Percentiles rank a stretch among this genome's conserved stretches.
Conservation (phyloP, 768 basidiomycete species). For the Cystobasidium ongulense region DNA sequence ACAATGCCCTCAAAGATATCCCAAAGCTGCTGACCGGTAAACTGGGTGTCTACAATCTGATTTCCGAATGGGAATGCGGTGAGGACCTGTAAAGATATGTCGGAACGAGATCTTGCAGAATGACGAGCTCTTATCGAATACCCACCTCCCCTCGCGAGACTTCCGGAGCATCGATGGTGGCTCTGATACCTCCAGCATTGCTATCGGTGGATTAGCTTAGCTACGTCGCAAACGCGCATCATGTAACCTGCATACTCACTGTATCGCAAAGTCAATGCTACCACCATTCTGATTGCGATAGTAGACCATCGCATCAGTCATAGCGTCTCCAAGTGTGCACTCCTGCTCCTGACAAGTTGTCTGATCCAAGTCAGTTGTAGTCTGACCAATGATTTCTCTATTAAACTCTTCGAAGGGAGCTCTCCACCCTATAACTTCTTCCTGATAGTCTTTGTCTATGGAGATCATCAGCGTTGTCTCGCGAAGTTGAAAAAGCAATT, state of each 20-base stretch:
- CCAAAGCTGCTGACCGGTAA: slow-evolving; percentile 50
- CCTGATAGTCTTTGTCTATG: slow-evolving; percentile 47
- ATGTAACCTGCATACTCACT: neutral
- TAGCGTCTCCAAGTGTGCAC: slow-evolving; percentile 48
- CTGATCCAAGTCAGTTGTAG: slow-evolving; percentile 47
- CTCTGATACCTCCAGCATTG: slow-evolving; percentile 50
- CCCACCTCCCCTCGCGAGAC: slow-evolving; percentile 47
- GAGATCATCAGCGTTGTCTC: neutral
- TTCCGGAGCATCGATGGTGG: slow-evolving; percentile 48
- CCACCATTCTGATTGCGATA: slow-evolving; percentile 43
- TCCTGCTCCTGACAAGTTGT: slow-evolving; percentile 46
- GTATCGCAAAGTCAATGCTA: slow-evolving; percentile 34
- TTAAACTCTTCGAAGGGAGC: slow-evolving; percentile 47
- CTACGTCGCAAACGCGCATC: neutral
- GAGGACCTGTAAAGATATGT: slow-evolving; percentile 1
- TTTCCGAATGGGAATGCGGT: slow-evolving; percentile 51
- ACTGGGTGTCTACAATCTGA: slow-evolving; percentile 47
- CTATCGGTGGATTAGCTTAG: slow-evolving; percentile 45
- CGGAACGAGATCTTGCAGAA: neutral
- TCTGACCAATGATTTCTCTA: slow-evolving; percentile 46
- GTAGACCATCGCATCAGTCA: slow-evolving; percentile 49
- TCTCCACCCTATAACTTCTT: slow-evolving; percentile 48
- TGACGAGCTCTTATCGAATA: neutral
- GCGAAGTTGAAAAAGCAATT: neutral
- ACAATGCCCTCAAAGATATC: slow-evolving; percentile 49